phyloP scores from a whole-genome alignment of 768 basidiomycete genomes.

The Naematelia encephala region DNA sequence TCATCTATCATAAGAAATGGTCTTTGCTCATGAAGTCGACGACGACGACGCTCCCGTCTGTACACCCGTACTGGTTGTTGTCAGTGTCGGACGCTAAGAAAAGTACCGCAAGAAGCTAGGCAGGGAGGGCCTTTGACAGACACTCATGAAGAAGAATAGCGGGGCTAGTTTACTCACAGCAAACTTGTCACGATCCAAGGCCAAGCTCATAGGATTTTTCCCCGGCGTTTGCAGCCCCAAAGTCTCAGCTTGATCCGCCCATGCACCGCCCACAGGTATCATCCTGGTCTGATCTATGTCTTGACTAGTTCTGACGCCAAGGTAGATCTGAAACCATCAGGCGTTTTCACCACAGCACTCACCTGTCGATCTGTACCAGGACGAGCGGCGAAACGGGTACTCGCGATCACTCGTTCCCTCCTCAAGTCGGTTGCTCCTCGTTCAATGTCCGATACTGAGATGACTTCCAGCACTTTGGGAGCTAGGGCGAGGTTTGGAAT shows the following conservation, averaged over 20 bases:
- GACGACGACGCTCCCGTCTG: constrained; percentile 22
- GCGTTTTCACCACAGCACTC: constrained; percentile 38
- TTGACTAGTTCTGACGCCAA: constrained; percentile 30
- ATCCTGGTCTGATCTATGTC: constrained; percentile 52
- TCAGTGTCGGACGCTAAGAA: too few species aligned
- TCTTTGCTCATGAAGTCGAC: too few species aligned
- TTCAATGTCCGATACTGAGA: constrained; percentile 84
- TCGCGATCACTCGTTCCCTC: constrained; percentile 79
- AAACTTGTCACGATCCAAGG: constrained; percentile 82
- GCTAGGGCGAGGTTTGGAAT: constrained; percentile 82
- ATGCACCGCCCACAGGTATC: constrained; percentile 68
- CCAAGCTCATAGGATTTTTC: constrained; percentile 94
- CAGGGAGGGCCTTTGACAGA: too few species aligned
- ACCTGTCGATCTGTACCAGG: constrained; percentile 78
- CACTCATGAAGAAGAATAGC: not conserved
- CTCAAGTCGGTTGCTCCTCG: constrained; percentile 80
- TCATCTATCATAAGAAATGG: too few species aligned
- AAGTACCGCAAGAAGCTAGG: too few species aligned
- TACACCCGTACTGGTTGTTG: constrained; percentile 22
- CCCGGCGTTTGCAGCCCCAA: constrained; percentile 68
- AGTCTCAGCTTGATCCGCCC: constrained; percentile 62
- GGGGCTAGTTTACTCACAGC: constrained; percentile 57
- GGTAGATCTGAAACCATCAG: constrained; percentile 19
- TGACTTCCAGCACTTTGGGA: constrained; percentile 75
- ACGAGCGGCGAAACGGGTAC: constrained; percentile 80